Base-by-base conservation (phyloP, 352 stramenopile species). In the Phytopythium oedochilum region DNA sequence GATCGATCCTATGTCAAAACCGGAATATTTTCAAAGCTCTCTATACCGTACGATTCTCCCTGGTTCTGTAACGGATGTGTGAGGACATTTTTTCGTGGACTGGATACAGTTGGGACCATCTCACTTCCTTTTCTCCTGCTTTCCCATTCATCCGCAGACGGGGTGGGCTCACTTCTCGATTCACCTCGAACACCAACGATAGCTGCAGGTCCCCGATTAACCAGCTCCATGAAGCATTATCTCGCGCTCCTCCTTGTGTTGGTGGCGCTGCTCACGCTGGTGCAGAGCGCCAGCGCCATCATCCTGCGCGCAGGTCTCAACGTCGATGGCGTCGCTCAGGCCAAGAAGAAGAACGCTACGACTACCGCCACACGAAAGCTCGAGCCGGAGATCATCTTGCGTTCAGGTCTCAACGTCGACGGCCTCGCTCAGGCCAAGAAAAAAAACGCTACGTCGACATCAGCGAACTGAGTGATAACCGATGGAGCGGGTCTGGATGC, bases 231-330 rank as follows among this genome's bases (percentile, higher is more conserved):
- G 46, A 53, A 53, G 29, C 22, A 35, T 22, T 53, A 29, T 18
- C 29, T 53, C 26, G 6, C 46, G 17, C 29, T 53, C 29, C 18
- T 53, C 46, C 28, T 53, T 29, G 7, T 53, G 7, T n/a, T 53
- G 29, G 18, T 20, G 2, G n/a, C 20, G 29, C 28, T 53, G 28
- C 18, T 42, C 25, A n/a, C 46, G 28, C 32, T 53, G 18, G 3
- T 53, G 8, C 46, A 53, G 29, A 40, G 18, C 26, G 5, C 29
- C 18, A 28, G 31, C 28, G 46, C 28, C 28, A 53, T 53, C 46
- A 53, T 53, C 9, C 29, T 53, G 5, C 46, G 46, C 29, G 36
- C 46, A 18, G 46, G 46, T 12, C 29, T 53, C 26, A 53, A 53
- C 9, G 20, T 53, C 6, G 46, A 28, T 12, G 29, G 46, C 28